A percentile compares a stretch with the other conserved stretches of the same genome.
Conservation (phyloP, 2,329 filamentous ascomycete genomes). For the Pseudocercospora macadamiae region DNA sequence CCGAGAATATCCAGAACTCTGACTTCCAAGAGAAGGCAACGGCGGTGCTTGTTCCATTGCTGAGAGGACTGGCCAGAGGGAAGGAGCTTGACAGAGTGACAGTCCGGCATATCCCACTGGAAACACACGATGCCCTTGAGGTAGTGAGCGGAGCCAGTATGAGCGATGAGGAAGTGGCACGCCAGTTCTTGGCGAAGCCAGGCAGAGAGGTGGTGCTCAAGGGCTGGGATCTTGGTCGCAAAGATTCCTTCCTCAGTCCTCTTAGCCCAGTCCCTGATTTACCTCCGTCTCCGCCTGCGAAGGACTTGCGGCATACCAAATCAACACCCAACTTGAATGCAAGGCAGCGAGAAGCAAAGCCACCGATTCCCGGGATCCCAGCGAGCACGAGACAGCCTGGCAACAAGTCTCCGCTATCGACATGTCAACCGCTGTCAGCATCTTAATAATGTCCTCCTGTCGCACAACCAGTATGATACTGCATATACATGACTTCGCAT, state of each 20-base stretch:
- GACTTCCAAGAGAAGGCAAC: constrained; percentile 9
- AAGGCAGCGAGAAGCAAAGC: not conserved
- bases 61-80: constrained; percentile 4
- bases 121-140: not conserved
- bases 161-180: constrained; percentile 11
- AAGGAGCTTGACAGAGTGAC: constrained; percentile 8
- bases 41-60: constrained; percentile 5
- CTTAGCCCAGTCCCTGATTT: not conserved
- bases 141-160: constrained; percentile 10
- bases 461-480: no score
- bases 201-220: constrained; percentile 15
- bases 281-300: not conserved
- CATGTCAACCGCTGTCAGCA: no score
- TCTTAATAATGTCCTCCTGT: no score
- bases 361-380: not conserved
- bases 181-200: constrained; percentile 1
- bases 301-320: not conserved
- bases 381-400: not conserved
- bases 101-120: not conserved
- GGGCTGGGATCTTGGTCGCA: constrained; percentile 7
- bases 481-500: no score
- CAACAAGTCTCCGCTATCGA: not conserved
- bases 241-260: not conserved
- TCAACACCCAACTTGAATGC: not conserved
- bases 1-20: constrained; percentile 9